These are phyloP conservation scores for Potentilla sterilis DNA, from an alignment of 306 rosid species.

Conservation along the genomic window DNA sequence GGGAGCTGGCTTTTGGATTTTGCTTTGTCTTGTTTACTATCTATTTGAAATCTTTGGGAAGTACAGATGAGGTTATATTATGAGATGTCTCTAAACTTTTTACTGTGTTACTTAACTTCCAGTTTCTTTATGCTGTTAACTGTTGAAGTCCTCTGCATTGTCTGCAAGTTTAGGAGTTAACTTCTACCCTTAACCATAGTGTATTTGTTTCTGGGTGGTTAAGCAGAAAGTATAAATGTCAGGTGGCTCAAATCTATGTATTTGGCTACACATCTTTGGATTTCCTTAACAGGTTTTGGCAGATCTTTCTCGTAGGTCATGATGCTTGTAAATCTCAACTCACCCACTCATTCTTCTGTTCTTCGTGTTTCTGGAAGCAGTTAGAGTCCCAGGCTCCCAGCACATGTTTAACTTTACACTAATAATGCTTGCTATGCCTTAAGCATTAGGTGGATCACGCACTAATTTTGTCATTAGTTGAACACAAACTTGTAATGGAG, in stretches of 20 bases:
- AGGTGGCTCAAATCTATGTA: not conserved
- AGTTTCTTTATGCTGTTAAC: not conserved
- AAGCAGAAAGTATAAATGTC: not conserved
- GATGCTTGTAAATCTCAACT: not conserved
- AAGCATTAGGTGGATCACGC: constrained; percentile 23
- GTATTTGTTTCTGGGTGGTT: not conserved
- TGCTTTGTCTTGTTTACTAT: constrained; percentile 44
- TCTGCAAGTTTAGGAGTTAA: not conserved
- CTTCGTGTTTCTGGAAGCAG: not conserved
- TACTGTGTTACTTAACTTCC: constrained; percentile 7
- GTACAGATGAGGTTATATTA: constrained; percentile 30
- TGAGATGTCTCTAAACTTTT: constrained; percentile 22
- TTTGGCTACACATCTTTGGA: not conserved
- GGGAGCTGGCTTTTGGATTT: constrained; percentile 47
- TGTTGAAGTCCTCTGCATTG: not conserved
- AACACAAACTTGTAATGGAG: constrained; percentile 5
- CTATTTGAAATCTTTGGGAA: constrained; percentile 38
- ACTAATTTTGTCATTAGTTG: constrained; percentile 14
- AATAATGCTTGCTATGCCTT: not conserved
- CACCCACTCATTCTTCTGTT: not conserved
- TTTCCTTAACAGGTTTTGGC: not conserved
- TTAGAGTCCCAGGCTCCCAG: not conserved
- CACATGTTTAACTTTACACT: not conserved
- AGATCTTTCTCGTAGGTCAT: not conserved
- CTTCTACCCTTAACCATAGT: not conserved